Evolutionary conservation across 257 asterid species (phyloP).

Genomic region (Fraxinus americana): DNA sequence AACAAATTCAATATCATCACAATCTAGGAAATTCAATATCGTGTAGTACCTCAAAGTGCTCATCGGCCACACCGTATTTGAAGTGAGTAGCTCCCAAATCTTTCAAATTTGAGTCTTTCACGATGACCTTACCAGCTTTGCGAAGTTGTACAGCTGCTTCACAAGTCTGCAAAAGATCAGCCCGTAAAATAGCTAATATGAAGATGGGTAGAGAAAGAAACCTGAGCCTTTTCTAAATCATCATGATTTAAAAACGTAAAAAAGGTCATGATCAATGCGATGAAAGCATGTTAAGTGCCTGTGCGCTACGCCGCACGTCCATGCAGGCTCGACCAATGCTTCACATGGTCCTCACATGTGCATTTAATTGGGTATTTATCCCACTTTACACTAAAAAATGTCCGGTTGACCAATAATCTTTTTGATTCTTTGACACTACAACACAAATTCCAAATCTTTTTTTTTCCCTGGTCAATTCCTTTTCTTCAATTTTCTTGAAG

Average conservation of each 20-base stretch:
- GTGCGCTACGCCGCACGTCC: too few relatives aligned
- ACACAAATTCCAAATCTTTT: not conserved
- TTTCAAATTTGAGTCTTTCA: conserved; percentile 65
- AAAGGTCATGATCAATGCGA: too few relatives aligned
- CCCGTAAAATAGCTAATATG: not conserved
- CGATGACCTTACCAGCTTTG: conserved; percentile 71
- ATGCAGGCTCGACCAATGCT: too few relatives aligned
- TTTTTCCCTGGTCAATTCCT: not conserved
- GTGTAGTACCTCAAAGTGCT: conserved; percentile 71
- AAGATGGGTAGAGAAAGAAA: not conserved
- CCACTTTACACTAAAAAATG: too few relatives aligned
- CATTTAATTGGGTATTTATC: too few relatives aligned
- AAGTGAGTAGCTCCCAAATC: conserved; percentile 61
- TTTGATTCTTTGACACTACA: not conserved
- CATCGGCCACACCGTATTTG: conserved; percentile 72
- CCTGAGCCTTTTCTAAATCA: too few relatives aligned
- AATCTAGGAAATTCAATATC: not conserved
- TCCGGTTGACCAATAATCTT: too few relatives aligned
- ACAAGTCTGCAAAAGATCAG: conserved; percentile 56
- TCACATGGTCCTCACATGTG: too few relatives aligned
- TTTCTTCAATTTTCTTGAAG: not conserved
- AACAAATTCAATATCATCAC: too few relatives aligned
- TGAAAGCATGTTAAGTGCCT: not conserved
- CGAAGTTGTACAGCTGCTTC: conserved; percentile 88
- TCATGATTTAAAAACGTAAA: too few relatives aligned